These are phyloP conservation scores for Zygnema circumcarinatum DNA, from an alignment of 139 green algal species.

Conservation along the genomic window DNA sequence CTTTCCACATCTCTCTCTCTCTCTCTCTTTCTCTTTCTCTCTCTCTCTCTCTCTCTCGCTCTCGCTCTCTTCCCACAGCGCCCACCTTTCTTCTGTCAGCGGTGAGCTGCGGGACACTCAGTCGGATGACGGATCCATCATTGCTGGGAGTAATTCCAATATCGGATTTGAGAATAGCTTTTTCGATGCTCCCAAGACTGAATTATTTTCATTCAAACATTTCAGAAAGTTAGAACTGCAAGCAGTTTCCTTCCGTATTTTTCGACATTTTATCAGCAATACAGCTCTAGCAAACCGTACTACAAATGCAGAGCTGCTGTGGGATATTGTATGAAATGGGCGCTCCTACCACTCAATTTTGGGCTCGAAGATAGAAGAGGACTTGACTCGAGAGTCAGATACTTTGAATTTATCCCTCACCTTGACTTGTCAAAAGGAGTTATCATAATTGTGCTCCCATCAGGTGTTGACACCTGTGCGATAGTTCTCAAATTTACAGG, in stretches of 20 bases:
- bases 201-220: no score
- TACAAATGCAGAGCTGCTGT: no score
- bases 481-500: slow-evolving; percentile 84
- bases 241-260: background rate
- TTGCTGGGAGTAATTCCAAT: slow-evolving; percentile 93
- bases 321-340: no score
- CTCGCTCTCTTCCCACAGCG: background rate
- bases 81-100: slow-evolving; percentile 85
- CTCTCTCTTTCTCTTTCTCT: background rate
- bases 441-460: slow-evolving; percentile 84
- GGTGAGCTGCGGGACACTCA: slow-evolving; percentile 90
- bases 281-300: background rate
- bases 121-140: slow-evolving; percentile 91
- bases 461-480: slow-evolving; percentile 82
- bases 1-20: background rate
- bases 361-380: no score
- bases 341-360: no score
- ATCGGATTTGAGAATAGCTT: slow-evolving; percentile 76
- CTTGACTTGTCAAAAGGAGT: slow-evolving; percentile 86
- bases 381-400: no score
- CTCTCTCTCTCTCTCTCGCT: background rate
- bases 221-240: no score
- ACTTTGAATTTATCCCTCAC: no score
- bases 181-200: slow-evolving; percentile 73
- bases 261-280: background rate